phyloP scores from a whole-genome alignment of 495 filamentous ascomycete species.

The Aspergillus panamensis region DNA sequence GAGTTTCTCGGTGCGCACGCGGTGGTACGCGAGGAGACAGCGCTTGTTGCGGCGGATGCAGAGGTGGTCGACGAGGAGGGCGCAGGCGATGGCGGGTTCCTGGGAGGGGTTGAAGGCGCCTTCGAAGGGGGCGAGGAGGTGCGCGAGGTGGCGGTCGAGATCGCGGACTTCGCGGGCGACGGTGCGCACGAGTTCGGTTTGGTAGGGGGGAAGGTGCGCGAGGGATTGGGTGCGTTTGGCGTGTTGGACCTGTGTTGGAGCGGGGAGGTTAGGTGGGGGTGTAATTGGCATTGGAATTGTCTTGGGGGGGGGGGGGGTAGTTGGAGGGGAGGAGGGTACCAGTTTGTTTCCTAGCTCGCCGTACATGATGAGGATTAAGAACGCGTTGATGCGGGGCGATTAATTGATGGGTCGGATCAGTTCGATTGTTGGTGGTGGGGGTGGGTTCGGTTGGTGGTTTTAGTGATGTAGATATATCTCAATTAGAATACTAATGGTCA shows the following conservation, averaged over 20 bases:
- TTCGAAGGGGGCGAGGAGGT: conserved; percentile 75
- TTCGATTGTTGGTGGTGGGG: no score
- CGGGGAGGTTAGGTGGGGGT: background rate
- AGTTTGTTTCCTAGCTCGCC: conserved; percentile 87
- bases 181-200: conserved; percentile 84
- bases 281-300: background rate
- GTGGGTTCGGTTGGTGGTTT: no score
- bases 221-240: conserved; percentile 94
- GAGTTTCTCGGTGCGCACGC: conserved; percentile 82
- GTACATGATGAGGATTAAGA: conserved; percentile 59
- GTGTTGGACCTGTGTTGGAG: conserved; percentile 72
- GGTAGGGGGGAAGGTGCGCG: conserved; percentile 83
- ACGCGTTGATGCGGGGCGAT: background rate
- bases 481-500: no score
- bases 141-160: conserved; percentile 82
- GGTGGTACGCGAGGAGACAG: conserved; percentile 92
- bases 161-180: conserved; percentile 91
- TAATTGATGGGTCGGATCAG: no score
- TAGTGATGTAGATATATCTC: no score
- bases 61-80: conserved; percentile 87
- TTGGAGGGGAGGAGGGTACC: conserved; percentile 42
- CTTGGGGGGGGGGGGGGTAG: background rate
- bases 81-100: conserved; percentile 80
- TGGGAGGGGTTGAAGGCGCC: conserved; percentile 80
- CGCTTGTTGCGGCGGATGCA: conserved; percentile 96